Evolutionary conservation across 495 filamentous ascomycete species (phyloP), one percentile per base, ranked within the genome.

Genomic region (Penicillium egyptiacum): DNA sequence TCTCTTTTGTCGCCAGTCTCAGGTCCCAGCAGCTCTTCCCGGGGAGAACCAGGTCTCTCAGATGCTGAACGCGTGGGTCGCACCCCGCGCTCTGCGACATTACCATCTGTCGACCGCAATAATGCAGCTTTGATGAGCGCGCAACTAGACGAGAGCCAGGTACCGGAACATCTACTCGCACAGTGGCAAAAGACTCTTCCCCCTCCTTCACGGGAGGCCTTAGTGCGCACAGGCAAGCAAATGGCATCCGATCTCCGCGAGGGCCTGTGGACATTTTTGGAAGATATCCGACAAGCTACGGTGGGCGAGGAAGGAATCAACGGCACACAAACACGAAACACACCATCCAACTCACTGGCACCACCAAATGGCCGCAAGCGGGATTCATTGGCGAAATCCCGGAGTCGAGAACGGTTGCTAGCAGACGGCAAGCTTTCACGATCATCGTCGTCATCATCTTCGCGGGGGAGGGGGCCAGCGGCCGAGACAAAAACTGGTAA

Each of bases 261-360:
- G 40, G 94, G 94, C 0, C 75, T 98, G n/a, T 94, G 90, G 90
- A 96, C 91, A 14, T 98, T 98, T 70, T 81, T 97, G 58, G 94
- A 98, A 66, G 94, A 98, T 70, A 81, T 98, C 25, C 81, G 91
- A 59, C 94, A 98, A 73, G 94, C 91, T 14, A 96, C 94, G 3
- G 90, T 97, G 12, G 94, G 93, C 39, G 94, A 98, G 30, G 94
- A 98, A 71, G 89, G 83, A 11, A 84, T 91, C 55, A 84, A 78
- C 52, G 86, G 81, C 39, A 80, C 76, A 17, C 75, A 75, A 61
- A 71, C 74, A 33, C 65, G 77, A 37, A 71, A 66, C 49, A 68
- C 73, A 50, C 57, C 70, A 25, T 26, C 62, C 23, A 58, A 56
- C 20, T 64, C 67, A 16, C 55, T 66, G 44, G 55, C 73, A 23